Evolutionary conservation across 2,329 filamentous ascomycete species (phyloP), one percentile per base, ranked within the genome.

Genomic region (Penicillium sp.): DNA sequence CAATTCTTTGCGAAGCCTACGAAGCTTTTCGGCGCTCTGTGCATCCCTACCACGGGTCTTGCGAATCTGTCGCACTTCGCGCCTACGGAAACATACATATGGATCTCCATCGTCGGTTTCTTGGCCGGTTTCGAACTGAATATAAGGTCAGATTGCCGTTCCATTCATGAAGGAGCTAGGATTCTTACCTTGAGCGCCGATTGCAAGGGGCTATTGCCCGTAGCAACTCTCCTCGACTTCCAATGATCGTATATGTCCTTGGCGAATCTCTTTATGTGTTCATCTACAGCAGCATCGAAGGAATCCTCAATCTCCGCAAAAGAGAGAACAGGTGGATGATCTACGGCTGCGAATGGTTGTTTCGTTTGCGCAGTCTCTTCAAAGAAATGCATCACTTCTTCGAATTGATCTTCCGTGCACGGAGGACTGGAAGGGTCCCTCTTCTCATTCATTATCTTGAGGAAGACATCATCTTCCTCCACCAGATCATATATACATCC

Each of bases 41-140:
- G 90, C 90, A 77, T 99, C 94, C 68, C 94, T 86, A 64, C 90
- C 91, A 68, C 94, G 84, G 38, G 94, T 99, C 77, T 97, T 99
- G 65, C 94, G 89, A 50, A 91, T 93, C 71, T 96, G 91, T 57
- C 94, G 88, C 47, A 96, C 90, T 74, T 99, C 94, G 62, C 94
- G 89, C 65, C 94, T 86, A 70, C 94, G 86, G 83, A 99, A 99
- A 76, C 94, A 99, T 67, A 99, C 92, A 76, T 96, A 99, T 49
- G 94, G 94, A 74, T 99, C 94, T 66, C 90, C 85, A 70, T 99
- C 94, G 72, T 99, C 94, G 60, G 88, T 95, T 63, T 97, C 93
- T 69, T 91, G 89, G 61, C 94, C 91, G 47, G 87, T 95, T 77
- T 99, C 94, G 63, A 96, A 94, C 77, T 80, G 66, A 54, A 28